Conservation (phyloP, 2,329 filamentous ascomycete species). For the Fusarium mangiferae region DNA sequence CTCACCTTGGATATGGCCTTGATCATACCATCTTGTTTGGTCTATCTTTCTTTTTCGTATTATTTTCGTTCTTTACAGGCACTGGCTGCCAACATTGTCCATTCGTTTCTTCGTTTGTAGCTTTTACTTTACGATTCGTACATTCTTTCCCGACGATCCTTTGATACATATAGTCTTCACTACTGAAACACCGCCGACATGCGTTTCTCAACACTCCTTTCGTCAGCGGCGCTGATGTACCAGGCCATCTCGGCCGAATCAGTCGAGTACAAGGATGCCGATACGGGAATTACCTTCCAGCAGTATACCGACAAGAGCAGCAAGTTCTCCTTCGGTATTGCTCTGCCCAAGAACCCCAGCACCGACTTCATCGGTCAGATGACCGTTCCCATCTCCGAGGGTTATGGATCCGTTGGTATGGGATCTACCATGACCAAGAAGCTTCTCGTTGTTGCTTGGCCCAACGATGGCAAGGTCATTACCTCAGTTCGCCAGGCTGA, state of each 20-base stretch:
- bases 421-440: conserved; percentile 67
- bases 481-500: conserved; percentile 68
- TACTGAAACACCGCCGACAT: conserved; percentile 13
- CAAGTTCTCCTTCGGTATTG: conserved; percentile 64
- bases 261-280: conserved; percentile 54
- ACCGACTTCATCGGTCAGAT: conserved; percentile 68
- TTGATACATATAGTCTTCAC: conserved; percentile 5
- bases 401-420: conserved; percentile 66
- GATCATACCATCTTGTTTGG: conserved; percentile 17
- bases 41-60: conserved; percentile 15
- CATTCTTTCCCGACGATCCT: conserved; percentile 3
- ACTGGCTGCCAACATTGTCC: conserved; percentile 31
- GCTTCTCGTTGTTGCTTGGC: conserved; percentile 68
- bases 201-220: conserved; percentile 31
- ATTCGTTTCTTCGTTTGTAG: conserved; percentile 21
- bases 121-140: neutral
- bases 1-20: neutral
- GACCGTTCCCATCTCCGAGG: conserved; percentile 60
- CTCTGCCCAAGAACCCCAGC: conserved; percentile 61
- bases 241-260: conserved; percentile 23
- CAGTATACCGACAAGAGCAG: conserved; percentile 57
- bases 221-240: conserved; percentile 34
- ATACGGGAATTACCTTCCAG: conserved; percentile 64
- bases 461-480: conserved; percentile 61
- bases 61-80: conserved; percentile 27